A percentile compares a stretch with the other conserved stretches of the same genome.
These are phyloP conservation scores for Spathaspora sp. DNA, from an alignment of 1,139 yeast genomes.

Conservation along the genomic window DNA sequence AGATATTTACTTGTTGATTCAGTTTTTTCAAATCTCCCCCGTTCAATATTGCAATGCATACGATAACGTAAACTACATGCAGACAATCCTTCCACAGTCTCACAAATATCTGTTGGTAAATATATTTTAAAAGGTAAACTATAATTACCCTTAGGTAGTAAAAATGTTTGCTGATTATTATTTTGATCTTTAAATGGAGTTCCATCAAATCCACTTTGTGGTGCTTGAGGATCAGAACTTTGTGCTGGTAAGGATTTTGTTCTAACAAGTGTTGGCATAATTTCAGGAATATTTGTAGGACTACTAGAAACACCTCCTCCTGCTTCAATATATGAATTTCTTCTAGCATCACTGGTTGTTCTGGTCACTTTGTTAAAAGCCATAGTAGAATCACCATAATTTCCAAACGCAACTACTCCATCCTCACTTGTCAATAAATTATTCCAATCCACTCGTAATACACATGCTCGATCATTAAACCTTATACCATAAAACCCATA, in stretches of 20 bases:
- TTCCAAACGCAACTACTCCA: conserved; percentile 47
- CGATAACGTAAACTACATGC: conserved; percentile 58
- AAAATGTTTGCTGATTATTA: conserved; percentile 24
- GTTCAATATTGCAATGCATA: conserved; percentile 54
- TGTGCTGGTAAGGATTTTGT: conserved; percentile 20
- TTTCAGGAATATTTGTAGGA: conserved; percentile 6
- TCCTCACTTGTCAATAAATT: conserved; percentile 50
- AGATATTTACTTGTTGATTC: conserved; percentile 33
- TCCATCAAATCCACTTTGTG: conserved; percentile 44
- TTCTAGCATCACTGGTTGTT: not conserved
- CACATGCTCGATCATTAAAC: conserved; percentile 49
- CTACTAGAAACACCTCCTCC: too few species aligned
- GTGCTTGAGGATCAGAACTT: conserved; percentile 14
- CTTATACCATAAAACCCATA: conserved; percentile 36
- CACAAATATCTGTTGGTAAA: conserved; percentile 61
- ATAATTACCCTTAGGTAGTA: conserved; percentile 64
- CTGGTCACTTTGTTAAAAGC: conserved; percentile 14
- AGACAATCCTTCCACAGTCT: conserved; percentile 64
- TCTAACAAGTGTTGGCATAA: conserved; percentile 19
- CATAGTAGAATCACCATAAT: conserved; percentile 37
- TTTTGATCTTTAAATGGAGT: conserved; percentile 36
- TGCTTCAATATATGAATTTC: conserved; percentile 1
- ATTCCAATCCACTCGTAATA: conserved; percentile 58
- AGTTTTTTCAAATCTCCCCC: conserved; percentile 49
- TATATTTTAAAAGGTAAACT: conserved; percentile 58